These are phyloP conservation scores for Scytalidium lignicola DNA, from an alignment of 2,329 filamentous ascomycete species.

Conservation along the genomic window DNA sequence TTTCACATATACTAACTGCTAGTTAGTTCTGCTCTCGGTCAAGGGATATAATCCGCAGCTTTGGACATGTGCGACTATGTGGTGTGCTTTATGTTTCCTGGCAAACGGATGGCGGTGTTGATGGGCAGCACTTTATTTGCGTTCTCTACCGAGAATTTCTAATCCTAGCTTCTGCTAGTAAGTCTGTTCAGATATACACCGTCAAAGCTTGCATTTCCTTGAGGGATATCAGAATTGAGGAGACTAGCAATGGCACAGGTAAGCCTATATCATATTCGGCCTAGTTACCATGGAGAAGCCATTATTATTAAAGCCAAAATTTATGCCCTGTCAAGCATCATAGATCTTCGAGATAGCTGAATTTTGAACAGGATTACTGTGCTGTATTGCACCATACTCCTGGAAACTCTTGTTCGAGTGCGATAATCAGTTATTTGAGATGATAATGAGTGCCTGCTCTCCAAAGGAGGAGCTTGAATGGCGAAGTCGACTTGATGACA, in stretches of 20 bases:
- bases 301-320: no score
- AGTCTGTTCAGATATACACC: slow-evolving; percentile 62
- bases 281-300: no score
- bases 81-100: slow-evolving; percentile 81
- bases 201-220: slow-evolving; percentile 71
- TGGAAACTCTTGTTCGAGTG: slow-evolving; percentile 90
- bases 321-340: background rate
- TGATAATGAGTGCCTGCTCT: slow-evolving; percentile 83
- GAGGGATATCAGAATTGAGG: slow-evolving; percentile 60
- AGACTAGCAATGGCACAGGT: slow-evolving; percentile 72
- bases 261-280: slow-evolving; percentile 14
- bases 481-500: slow-evolving; percentile 60
- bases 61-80: slow-evolving; percentile 77
- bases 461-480: slow-evolving; percentile 75
- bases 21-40: slow-evolving; percentile 43
- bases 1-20: background rate
- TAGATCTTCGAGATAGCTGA: background rate
- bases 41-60: slow-evolving; percentile 65
- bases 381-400: slow-evolving; percentile 77
- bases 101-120: slow-evolving; percentile 61
- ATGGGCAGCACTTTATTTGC: slow-evolving; percentile 79
- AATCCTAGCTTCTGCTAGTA: slow-evolving; percentile 65
- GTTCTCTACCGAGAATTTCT: slow-evolving; percentile 78
- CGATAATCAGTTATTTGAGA: slow-evolving; percentile 71
- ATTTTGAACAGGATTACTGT: slow-evolving; percentile 65